A percentile compares a stretch with the other conserved stretches of the same genome.
phyloP scores from a whole-genome alignment of 2,329 filamentous ascomycete genomes.

The Phyllosticta paracitricarpa region DNA sequence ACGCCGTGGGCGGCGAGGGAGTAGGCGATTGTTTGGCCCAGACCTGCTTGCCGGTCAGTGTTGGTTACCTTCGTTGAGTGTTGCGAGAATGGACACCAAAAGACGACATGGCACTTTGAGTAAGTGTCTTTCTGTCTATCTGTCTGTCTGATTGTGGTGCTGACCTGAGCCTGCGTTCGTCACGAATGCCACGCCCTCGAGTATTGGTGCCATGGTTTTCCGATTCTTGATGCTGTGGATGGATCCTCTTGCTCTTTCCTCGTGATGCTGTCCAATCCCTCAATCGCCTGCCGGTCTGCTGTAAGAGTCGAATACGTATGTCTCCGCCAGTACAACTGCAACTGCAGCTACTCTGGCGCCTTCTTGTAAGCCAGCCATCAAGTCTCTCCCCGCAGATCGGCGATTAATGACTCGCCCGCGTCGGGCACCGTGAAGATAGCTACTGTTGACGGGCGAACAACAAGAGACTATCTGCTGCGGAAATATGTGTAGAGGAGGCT shows the following conservation, averaged over 20 bases:
- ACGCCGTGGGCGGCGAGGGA: conserved; percentile 14
- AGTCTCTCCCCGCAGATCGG: neutral
- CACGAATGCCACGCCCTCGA: conserved; percentile 40
- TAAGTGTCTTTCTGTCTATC: neutral
- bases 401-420: neutral
- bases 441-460: no score
- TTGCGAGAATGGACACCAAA: neutral
- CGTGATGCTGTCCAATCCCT: no score
- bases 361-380: neutral
- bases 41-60: conserved; percentile 27
- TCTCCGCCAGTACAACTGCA: no score
- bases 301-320: no score
- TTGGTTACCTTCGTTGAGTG: no score
- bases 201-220: conserved; percentile 27
- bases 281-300: no score
- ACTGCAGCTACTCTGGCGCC: neutral
- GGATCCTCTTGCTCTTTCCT: neutral
- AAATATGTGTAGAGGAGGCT: no score
- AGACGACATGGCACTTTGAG: neutral
- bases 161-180: conserved; percentile 40
- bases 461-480: no score
- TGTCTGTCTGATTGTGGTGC: neutral
- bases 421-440: neutral
- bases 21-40: conserved; percentile 39
- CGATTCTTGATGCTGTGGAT: neutral